Evolutionary conservation across 495 filamentous ascomycete genomes (phyloP).

Genomic region (Penicillium manginii): DNA sequence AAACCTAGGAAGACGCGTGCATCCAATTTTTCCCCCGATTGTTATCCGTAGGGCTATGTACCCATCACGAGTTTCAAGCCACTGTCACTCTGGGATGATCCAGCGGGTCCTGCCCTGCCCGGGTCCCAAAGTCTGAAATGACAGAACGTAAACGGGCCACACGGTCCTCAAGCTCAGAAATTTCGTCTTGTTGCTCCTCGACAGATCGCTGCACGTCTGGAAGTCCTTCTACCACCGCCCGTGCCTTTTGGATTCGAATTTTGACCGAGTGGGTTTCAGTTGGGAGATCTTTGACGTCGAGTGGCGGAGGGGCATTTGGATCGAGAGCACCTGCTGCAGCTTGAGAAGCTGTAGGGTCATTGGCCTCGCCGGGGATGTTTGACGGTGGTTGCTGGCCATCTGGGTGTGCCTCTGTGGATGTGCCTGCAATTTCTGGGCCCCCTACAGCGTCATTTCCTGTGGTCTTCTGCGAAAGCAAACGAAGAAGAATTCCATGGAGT

Average conservation of each 20-base stretch:
- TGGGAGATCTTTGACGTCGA: constrained; percentile 78
- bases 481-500: constrained; percentile 74
- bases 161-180: constrained; percentile 70
- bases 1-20: not conserved
- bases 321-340: constrained; percentile 32
- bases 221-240: constrained; percentile 65
- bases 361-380: constrained; percentile 21
- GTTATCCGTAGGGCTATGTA: not conserved
- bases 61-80: constrained; percentile 9
- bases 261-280: constrained; percentile 73
- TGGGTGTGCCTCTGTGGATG: constrained; percentile 26
- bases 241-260: constrained; percentile 79
- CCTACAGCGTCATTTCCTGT: constrained; percentile 20
- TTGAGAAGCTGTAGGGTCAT: constrained; percentile 24
- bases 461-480: constrained; percentile 57
- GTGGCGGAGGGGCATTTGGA: constrained; percentile 43
- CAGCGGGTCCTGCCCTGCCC: constrained; percentile 24
- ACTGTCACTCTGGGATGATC: constrained; percentile 1
- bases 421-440: constrained; percentile 24
- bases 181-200: constrained; percentile 80
- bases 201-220: constrained; percentile 75
- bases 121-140: constrained; percentile 47
- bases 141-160: constrained; percentile 63
- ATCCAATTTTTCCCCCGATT: not conserved
- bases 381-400: constrained; percentile 36